Conservation (phyloP, 2,329 filamentous ascomycete genomes). For the Apiospora malaysiana region DNA sequence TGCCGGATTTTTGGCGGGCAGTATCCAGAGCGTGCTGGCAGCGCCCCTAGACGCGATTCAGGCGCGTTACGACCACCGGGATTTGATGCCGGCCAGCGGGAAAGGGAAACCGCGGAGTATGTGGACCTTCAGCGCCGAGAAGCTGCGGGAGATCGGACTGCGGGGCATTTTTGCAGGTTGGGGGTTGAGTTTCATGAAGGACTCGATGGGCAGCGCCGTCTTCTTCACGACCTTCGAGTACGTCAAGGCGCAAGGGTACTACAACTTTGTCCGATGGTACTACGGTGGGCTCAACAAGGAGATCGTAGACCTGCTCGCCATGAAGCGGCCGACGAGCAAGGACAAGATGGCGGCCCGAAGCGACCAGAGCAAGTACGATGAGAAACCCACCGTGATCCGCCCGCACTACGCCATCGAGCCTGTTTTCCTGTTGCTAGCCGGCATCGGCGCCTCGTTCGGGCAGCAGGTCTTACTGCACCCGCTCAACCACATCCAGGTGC, state of each 20-base stretch:
- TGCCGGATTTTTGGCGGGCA: constrained; percentile 73
- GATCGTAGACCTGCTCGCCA: constrained; percentile 55
- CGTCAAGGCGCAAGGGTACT: constrained; percentile 76
- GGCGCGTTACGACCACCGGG: constrained; percentile 69
- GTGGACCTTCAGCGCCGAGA: constrained; percentile 73
- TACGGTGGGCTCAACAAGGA: constrained; percentile 66
- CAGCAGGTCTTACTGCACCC: constrained; percentile 77
- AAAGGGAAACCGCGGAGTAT: constrained; percentile 62
- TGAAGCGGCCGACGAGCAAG: constrained; percentile 46
- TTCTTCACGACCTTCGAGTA: constrained; percentile 81
- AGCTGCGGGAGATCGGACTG: constrained; percentile 73
- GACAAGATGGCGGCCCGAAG: constrained; percentile 29
- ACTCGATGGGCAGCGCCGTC: constrained; percentile 70
- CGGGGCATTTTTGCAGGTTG: constrained; percentile 78
- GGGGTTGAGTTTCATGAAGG: constrained; percentile 71
- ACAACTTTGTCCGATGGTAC: constrained; percentile 72
- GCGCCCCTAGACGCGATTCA: constrained; percentile 79
- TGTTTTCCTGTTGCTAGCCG: constrained; percentile 71
- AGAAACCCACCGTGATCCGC: constrained; percentile 59
- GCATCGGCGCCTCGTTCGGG: constrained; percentile 69
- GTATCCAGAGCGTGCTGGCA: constrained; percentile 72
- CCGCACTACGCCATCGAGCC: constrained; percentile 81
- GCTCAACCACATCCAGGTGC: constrained; percentile 71
- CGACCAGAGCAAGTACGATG: constrained; percentile 30
- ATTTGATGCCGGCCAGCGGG: constrained; percentile 50